A percentile compares a stretch with the other conserved stretches of the same genome.
These are phyloP conservation scores for Neostapfia colusana DNA, from an alignment of 176 grass and related monocot species.

Conservation along the genomic window DNA sequence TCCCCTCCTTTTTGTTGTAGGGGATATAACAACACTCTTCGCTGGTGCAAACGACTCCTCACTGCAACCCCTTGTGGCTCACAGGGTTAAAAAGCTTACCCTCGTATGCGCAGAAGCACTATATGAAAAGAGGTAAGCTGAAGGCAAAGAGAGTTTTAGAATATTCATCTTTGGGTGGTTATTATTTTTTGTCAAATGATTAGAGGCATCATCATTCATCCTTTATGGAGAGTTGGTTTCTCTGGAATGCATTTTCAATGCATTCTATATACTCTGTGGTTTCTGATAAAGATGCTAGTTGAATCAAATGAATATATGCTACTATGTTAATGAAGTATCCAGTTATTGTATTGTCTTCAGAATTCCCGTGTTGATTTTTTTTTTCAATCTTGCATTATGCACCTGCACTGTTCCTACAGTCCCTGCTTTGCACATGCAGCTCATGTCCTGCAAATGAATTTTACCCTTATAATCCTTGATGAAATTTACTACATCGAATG, in stretches of 20 bases:
- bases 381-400: neutral
- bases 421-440: conserved; percentile 9
- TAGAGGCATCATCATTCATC: neutral
- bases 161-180: conserved; percentile 19
- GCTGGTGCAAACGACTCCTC: conserved; percentile 53
- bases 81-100: conserved; percentile 79
- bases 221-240: neutral
- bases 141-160: neutral
- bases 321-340: conserved; percentile 5
- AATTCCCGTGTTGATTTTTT: neutral
- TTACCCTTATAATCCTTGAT: neutral
- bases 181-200: neutral
- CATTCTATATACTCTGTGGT: neutral
- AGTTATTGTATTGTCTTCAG: conserved; percentile 16
- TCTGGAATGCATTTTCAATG: neutral
- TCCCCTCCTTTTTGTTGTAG: conserved; percentile 47
- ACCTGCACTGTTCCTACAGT: neutral
- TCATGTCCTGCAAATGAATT: neutral
- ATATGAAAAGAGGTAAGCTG: conserved; percentile 64
- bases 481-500: neutral
- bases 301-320: neutral
- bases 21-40: conserved; percentile 73
- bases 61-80: conserved; percentile 51
- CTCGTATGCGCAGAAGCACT: conserved; percentile 76
- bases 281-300: neutral